Base-by-base conservation (phyloP, 139 green algal species). In the Astrephomene gubernaculifera region DNA sequence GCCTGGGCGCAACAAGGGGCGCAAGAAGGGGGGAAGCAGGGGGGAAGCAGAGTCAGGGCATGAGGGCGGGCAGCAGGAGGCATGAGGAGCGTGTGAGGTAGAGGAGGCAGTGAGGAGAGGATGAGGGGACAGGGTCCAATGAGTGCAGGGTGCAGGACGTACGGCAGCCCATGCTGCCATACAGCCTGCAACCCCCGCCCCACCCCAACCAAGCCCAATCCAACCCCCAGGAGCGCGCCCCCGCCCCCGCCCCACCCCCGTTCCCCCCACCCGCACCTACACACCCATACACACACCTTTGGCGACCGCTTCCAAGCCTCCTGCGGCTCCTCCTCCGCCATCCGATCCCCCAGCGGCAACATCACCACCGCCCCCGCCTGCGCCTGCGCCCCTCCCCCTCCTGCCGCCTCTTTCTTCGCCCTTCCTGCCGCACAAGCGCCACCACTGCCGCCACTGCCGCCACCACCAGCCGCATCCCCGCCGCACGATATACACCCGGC, bases 331-430 rank as follows among this genome's bases (percentile, higher is more conserved):
- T 67, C 10, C 4, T 63, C 39, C 12, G 60, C 57, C 76, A 83
- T 63, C 36, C 76, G 64, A 43, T 83, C 57, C 1, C 60, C 76
- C 60, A 83, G 60, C 29, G 41, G 76, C 36, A 83, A 63, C 31
- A 69, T 60, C 74, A 75, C 21, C 25, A 31, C 21, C 68, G 38
- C 17, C 27, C 27, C 43, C n/a, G n/a, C 43, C 25, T n/a, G 9
- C 25, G 4, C 43, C 43, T 25, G 49, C 49, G 49, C 12, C 12
- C 49, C 49, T 12, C 49, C 12, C n/a, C n/a, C n/a, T n/a, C n/a
- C n/a, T n/a, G n/a, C n/a, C n/a, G n/a, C n/a, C n/a, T n/a, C n/a
- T n/a, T n/a, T n/a, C n/a, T n/a, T n/a, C n/a, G n/a, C n/a, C n/a
- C n/a, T n/a, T n/a, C n/a, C n/a, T n/a, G n/a, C n/a, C n/a, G n/a